Base-by-base conservation (phyloP, 2,329 filamentous ascomycete species). In the Rhytidhysteron rufulum region DNA sequence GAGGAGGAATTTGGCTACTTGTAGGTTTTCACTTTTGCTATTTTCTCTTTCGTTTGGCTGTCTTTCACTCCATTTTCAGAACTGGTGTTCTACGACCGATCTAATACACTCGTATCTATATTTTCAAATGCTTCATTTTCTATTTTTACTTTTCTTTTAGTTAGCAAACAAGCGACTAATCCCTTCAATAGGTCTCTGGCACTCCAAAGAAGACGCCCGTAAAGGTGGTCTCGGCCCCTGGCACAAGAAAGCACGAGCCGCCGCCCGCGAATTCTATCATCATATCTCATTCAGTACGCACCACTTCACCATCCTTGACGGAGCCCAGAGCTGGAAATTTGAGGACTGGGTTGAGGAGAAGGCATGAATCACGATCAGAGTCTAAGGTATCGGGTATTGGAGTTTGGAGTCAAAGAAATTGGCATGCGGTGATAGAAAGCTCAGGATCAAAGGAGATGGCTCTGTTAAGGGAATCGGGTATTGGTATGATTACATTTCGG, bases 1-100 rank as follows among this genome's bases (percentile, higher is more conserved):
- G 37, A 75, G 84, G 46, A 74, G 80, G 57, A 95, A 95, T 67
- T 66, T 96, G 54, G 90, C 90, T 31, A 95, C 89, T 35, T 73
- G 71, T 72, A 58, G 59, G 73, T 67, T 35, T 18, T 30, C 3
- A 30, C 9, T 29, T 18, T 67, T 35, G 18, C 29, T 3, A 30
- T 8, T 29, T 18, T 45, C 13, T 27, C 22, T 25, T 35, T 11
- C 24, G 31, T 16, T 5, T 25, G 19, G n/a, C 5, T 15, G 29
- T 9, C 1, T 5, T 34, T 32, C 22, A 18, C 29, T 34, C 31
- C 31, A 36, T 34, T 22, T 17, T 15, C 30, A 20, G 16, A n/a
- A 9, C 22, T 32, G n/a, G n/a, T n/a, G n/a, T n/a, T n/a, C n/a
- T n/a, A n/a, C n/a, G n/a, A n/a, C n/a, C n/a, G n/a, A n/a, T n/a